Evolutionary conservation across 148 eudicot species (phyloP).

Genomic region (Gaultheria prostrata): DNA sequence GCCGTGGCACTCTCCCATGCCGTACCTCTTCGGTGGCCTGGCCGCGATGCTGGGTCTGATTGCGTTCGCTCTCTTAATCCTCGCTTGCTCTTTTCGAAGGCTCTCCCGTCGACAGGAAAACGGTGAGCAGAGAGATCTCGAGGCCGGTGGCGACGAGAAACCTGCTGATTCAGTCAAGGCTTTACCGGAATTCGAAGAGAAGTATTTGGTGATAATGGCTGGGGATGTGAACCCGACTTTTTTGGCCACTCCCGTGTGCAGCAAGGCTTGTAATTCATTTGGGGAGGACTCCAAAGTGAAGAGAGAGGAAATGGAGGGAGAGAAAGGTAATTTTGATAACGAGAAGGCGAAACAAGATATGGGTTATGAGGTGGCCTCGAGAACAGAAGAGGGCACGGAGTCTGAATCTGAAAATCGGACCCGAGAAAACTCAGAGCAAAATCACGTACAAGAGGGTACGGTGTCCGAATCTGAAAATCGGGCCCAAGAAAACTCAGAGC

Average conservation of each 20-base stretch:
- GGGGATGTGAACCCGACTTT: slow-evolving; percentile 60
- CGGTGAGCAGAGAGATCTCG: slow-evolving; percentile 31
- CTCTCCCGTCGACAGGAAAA: slow-evolving; percentile 31
- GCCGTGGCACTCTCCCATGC: slow-evolving; percentile 79
- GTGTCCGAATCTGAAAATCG: neutral
- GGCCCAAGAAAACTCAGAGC: neutral
- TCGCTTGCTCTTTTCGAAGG: slow-evolving; percentile 71
- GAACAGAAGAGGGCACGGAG: neutral
- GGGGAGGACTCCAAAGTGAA: slow-evolving; percentile 7
- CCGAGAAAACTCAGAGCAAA: neutral
- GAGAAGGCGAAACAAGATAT: neutral
- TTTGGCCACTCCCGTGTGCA: slow-evolving; percentile 50
- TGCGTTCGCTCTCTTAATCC: slow-evolving; percentile 66
- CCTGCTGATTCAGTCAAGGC: neutral
- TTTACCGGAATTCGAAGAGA: slow-evolving; percentile 28
- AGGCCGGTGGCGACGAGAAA: slow-evolving; percentile 32
- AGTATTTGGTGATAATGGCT: slow-evolving; percentile 63
- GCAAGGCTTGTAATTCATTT: slow-evolving; percentile 21
- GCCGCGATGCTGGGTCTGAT: slow-evolving; percentile 78
- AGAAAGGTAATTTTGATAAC: neutral
- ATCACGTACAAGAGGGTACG: neutral
- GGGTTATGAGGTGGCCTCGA: neutral
- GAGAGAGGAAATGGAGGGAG: slow-evolving; percentile 10
- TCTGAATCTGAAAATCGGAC: neutral
- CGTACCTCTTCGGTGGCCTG: slow-evolving; percentile 74